phyloP scores from a whole-genome alignment of 2,329 filamentous ascomycete genomes.

The Dothideomycetidae sp. region DNA sequence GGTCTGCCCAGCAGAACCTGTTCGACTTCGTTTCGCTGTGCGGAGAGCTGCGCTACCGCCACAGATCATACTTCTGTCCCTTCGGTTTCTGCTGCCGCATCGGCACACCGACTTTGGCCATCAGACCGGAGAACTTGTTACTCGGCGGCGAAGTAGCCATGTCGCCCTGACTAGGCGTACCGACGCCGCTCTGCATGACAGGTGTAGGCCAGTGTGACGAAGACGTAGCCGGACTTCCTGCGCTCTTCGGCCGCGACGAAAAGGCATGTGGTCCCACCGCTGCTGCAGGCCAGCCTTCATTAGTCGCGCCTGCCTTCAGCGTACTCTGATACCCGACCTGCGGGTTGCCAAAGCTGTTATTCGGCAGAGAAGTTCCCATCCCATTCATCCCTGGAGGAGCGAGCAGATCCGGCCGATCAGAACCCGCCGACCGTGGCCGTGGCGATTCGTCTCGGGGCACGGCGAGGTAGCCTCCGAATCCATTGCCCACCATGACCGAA shows the following conservation, averaged over 20 bases:
- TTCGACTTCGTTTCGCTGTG: no score
- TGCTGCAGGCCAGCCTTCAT: constrained; percentile 1
- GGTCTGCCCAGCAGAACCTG: no score
- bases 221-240: constrained; percentile 3
- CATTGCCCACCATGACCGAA: constrained; percentile 52
- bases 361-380: no score
- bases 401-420: constrained; percentile 3
- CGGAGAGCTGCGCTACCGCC: no score
- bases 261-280: constrained; percentile 1
- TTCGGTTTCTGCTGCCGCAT: neutral
- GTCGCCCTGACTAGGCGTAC: no score
- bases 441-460: constrained; percentile 40
- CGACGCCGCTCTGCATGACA: constrained; percentile 1
- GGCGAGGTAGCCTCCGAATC: constrained; percentile 51
- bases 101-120: constrained; percentile 6
- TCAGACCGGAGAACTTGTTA: constrained; percentile 2
- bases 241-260: neutral
- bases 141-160: no score
- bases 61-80: constrained; percentile 7
- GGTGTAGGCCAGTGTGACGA: constrained; percentile 1
- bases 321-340: constrained; percentile 1
- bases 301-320: constrained; percentile 2
- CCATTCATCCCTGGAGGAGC: neutral
- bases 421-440: constrained; percentile 17
- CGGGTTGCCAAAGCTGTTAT: constrained; percentile 1